phyloP scores from a whole-genome alignment of 2,329 filamentous ascomycete species.

The Colletotrichum abscissum region DNA sequence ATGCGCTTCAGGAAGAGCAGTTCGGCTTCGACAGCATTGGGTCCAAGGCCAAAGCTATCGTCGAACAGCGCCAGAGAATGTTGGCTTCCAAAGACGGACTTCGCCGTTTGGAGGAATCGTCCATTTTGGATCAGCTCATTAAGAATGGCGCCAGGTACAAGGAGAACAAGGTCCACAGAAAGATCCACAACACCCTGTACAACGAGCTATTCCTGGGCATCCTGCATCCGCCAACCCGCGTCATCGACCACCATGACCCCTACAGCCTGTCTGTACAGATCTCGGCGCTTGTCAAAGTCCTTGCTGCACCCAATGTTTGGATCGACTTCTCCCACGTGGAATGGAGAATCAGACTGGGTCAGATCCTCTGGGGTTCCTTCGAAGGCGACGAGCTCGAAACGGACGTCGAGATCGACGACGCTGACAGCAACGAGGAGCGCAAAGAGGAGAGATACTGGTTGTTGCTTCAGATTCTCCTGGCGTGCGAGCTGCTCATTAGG shows the following conservation, averaged over 20 bases:
- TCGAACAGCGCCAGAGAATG: constrained; percentile 68
- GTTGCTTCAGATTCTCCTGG: constrained; percentile 72
- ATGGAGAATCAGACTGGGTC: constrained; percentile 79
- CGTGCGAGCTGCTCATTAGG: constrained; percentile 73
- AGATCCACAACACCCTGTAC: constrained; percentile 62
- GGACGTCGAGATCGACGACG: constrained; percentile 62
- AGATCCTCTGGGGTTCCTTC: constrained; percentile 74
- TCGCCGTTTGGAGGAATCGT: constrained; percentile 66
- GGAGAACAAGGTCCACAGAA: constrained; percentile 61
- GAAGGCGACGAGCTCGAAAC: constrained; percentile 65
- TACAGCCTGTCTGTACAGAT: constrained; percentile 78
- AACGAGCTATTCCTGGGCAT: constrained; percentile 71
- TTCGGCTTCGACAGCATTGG: constrained; percentile 68
- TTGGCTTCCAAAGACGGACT: constrained; percentile 64
- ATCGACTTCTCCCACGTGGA: constrained; percentile 80
- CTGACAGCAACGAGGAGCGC: constrained; percentile 59
- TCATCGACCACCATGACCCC: constrained; percentile 68
- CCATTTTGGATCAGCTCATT: constrained; percentile 69
- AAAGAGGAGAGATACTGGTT: constrained; percentile 75
- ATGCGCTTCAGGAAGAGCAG: constrained; percentile 72
- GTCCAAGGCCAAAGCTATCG: constrained; percentile 63
- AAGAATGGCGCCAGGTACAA: constrained; percentile 67
- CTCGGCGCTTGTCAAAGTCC: constrained; percentile 72
- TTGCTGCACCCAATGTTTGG: constrained; percentile 76
- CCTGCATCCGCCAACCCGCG: constrained; percentile 66